Base-by-base conservation (phyloP, 768 basidiomycete genomes). In the Butyriboletus loyo region DNA sequence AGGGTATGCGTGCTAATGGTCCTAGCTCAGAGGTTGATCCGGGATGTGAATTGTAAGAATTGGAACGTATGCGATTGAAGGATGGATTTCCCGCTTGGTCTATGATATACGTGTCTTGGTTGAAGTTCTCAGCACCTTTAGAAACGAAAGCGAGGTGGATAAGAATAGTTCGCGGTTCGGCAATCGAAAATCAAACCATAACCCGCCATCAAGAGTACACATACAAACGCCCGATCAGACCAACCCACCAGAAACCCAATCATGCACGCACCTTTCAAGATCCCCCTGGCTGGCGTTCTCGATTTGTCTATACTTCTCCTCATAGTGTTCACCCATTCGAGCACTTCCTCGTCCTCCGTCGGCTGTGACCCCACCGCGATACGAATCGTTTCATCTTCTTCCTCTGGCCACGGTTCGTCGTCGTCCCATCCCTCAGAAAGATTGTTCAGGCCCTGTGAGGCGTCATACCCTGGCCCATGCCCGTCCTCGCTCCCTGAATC, bases 1-100 rank as follows among this genome's bases (percentile, higher is more conserved):
- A 82, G 46, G 91, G 90, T 53, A 94, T 85, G 49, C 82, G 85
- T 28, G 90, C 87, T 37, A 94, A 77, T 6, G 91, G 91, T 25
- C 90, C 90, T 21, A 77, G 73, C 56, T 85, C 82, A 5, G 77
- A 73, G 43, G 75, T 79, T 19, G 70, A 65, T 35, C 65, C 68
- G 5, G 77, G 71, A 49, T 74, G 72, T 21, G 79, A 75, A 56
- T 80, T 82, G 74, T 93, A 89, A 21, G 93, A 96, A 69, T 94
- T 94, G 41, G 92, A 89, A 42, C 93, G 85, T 42, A 77, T 70
- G 46, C 88, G 84, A 42, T 62, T 70, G 58, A 75, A 77, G 22
- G 71, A 65, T 11, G 78, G 65, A 54, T 75, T 73, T 35, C 67
- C 63, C 6, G 54, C 40, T 17, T 55, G 60, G 44, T 83, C 83